Evolutionary conservation across 768 basidiomycete species (phyloP), one percentile per base, ranked within the genome.

Genomic region (Boletus rubescentipes): DNA sequence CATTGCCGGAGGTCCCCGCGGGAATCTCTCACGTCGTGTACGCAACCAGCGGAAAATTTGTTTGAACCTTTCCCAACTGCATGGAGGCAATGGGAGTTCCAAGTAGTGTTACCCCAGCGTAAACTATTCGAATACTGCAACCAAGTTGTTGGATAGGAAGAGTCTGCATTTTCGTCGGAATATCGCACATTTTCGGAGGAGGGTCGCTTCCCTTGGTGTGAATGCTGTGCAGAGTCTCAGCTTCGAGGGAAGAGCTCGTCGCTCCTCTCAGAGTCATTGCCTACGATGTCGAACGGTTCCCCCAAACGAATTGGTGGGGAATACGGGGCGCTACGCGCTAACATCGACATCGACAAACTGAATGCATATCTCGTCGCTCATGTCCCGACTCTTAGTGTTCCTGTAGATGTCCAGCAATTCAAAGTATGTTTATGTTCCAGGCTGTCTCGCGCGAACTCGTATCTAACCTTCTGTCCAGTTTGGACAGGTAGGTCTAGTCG

Each of bases 371-470:
- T 98, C 58, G 65, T 73, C 48, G 66, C 73, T 49, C 72, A 81
- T 62, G 82, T 88, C 9, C 70, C 77, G 14, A 73, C 69, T 0
- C 78, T 94, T 48, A 72, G 73, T 44, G 70, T 81, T 2, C 90
- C 92, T 0, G 81, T 96, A 16, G 72, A 76, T 18, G 83, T 97
- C 31, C 90, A 93, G 76, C 96, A 98, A 72, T 98, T 98, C 79
- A 91, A 91, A 74, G 91, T 91, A 71, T 48, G 82, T 69, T 40
- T 91, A 71, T 48, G 82, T 69, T 40, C 18, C 5, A 42, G 7
- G 15, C 30, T 44, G 21, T 36, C 21, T 21, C 32, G 10, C 14
- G 34, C 15, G 21, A 32, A 37, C 26, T n/a, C 14, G 14, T 23
- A n/a, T 38, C 53, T 61, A 29, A 54, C 48, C 41, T 21, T 21